phyloP scores from a whole-genome alignment of 371 early-diverging fungal genomes.

The Polyrhizophydium stewartii region DNA sequence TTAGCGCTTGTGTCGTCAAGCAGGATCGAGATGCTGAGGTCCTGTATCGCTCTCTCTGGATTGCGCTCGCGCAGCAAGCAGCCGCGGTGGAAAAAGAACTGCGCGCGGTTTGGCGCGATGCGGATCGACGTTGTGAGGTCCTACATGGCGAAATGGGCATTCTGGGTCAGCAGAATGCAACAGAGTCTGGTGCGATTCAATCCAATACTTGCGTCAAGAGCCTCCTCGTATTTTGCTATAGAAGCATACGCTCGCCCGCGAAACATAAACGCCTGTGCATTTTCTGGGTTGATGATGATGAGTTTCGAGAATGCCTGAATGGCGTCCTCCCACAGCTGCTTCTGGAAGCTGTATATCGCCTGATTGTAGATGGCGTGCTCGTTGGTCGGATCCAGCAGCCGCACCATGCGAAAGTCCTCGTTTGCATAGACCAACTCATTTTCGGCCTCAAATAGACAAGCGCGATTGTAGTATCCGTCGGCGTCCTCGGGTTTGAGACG shows the following conservation, averaged over 20 bases:
- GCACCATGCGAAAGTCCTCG: slow-evolving; percentile 45
- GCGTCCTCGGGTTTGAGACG: slow-evolving; percentile 38
- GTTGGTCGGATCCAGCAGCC: slow-evolving; percentile 44
- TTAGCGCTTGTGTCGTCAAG: slow-evolving; percentile 34
- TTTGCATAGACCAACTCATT: slow-evolving; percentile 47
- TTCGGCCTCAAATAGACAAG: slow-evolving; percentile 42
- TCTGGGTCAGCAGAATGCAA: no score
- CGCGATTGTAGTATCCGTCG: slow-evolving; percentile 45
- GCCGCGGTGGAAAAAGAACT: slow-evolving; percentile 38
- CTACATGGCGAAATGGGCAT: slow-evolving; percentile 6
- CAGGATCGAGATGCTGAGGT: slow-evolving; percentile 40
- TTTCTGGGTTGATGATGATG: slow-evolving; percentile 27
- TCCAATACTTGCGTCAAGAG: slow-evolving; percentile 17
- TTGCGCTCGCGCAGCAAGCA: slow-evolving; percentile 41
- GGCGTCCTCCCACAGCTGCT: slow-evolving; percentile 44
- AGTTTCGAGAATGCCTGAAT: slow-evolving; percentile 39
- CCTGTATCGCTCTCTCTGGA: slow-evolving; percentile 38
- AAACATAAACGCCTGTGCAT: slow-evolving; percentile 29
- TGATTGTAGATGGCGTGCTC: slow-evolving; percentile 42
- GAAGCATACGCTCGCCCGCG: slow-evolving; percentile 36
- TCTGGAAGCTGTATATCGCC: slow-evolving; percentile 40
- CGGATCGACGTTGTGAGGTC: slow-evolving; percentile 41
- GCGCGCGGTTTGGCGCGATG: slow-evolving; percentile 33
- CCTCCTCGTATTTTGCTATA: slow-evolving; percentile 38
- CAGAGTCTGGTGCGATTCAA: not conserved